Base-by-base conservation (phyloP, 2,329 filamentous ascomycete genomes). In the Colletotrichum lini region DNA sequence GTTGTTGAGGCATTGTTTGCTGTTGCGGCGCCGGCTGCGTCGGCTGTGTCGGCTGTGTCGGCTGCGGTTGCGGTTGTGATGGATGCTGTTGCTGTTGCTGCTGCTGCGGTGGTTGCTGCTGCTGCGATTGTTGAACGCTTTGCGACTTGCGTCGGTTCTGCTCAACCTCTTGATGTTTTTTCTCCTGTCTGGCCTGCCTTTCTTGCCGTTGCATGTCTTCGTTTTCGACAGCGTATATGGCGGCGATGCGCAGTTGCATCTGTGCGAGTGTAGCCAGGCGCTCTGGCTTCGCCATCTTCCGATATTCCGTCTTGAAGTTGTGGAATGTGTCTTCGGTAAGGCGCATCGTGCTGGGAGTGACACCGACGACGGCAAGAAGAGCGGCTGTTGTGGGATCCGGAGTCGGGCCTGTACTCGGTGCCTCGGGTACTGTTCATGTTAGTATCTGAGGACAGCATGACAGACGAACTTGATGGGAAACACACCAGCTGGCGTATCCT, bases 151-250 rank as follows among this genome's bases (percentile, higher is more conserved):
- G 75, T 69, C 77, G 73, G 45, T 76, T 78, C 16, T 82, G 77
- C 23, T 84, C 83, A 4, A 83, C 79, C 58, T 83, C 78, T 18
- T 76, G 77, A 67, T 84, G 81, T 4, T 82, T 78, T 69, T 78
- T 80, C 50, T 83, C 79, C 61, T 82, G 80, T 5, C 79, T 78
- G 10, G 83, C 81, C 59, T 81, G 79, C 21, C 83, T 78, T 62
- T 78, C 77, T 60, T 82, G 80, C 13, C 83, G 79, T 72, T 84
- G 83, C 59, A 81, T 72, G 50, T 84, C 83, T 71, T 85, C 83
- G 70, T 84, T 85, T 58, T 85, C 82, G 2, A 85, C 78, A 13
- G 83, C 83, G 63, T 84, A 85, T 15, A 85, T 83, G 54, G 83
- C 83, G 9, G 83, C 83, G 26, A 85, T 79, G 16, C 83, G 77